phyloP scores from a whole-genome alignment of 2,329 filamentous ascomycete genomes.

The Shiraia sp. region DNA sequence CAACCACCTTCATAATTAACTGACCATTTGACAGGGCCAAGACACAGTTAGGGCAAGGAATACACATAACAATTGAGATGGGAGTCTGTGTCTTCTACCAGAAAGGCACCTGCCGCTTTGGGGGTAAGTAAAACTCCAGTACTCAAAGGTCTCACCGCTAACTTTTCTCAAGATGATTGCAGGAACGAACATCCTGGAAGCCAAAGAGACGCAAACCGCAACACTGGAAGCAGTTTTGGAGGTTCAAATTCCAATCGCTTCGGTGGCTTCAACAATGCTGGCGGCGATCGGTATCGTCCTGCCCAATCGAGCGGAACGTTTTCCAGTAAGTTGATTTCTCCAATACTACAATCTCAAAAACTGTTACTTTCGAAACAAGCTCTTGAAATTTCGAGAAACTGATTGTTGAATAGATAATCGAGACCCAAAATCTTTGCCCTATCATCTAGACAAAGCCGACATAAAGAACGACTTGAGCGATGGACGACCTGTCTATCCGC shows the following conservation, averaged over 20 bases:
- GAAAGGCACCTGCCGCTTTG: constrained; percentile 67
- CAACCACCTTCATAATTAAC: constrained; percentile 12
- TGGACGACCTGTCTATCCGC: constrained; percentile 79
- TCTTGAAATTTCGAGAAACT: not conserved
- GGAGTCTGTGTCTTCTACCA: constrained; percentile 66
- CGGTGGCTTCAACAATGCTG: constrained; percentile 48
- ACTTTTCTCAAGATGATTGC: constrained; percentile 57
- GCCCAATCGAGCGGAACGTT: constrained; percentile 39
- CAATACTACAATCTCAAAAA: too few relatives aligned
- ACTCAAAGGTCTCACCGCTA: constrained; percentile 2
- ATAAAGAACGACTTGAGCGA: constrained; percentile 63
- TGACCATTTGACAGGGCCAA: too few relatives aligned
- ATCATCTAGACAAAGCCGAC: constrained; percentile 31
- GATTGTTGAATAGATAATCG: constrained; percentile 15
- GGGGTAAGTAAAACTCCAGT: constrained; percentile 53
- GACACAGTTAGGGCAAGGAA: too few relatives aligned
- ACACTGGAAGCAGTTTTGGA: constrained; percentile 29
- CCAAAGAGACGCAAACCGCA: constrained; percentile 27
- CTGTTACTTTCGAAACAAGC: not conserved
- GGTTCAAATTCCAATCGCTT: constrained; percentile 55
- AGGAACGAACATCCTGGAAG: constrained; percentile 62
- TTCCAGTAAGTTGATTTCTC: constrained; percentile 42
- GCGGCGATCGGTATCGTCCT: constrained; percentile 40
- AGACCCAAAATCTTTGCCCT: constrained; percentile 24
- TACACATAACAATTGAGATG: constrained; percentile 29